Base-by-base conservation (phyloP, 2,329 filamentous ascomycete genomes). In the Alternaria conjuncta region DNA sequence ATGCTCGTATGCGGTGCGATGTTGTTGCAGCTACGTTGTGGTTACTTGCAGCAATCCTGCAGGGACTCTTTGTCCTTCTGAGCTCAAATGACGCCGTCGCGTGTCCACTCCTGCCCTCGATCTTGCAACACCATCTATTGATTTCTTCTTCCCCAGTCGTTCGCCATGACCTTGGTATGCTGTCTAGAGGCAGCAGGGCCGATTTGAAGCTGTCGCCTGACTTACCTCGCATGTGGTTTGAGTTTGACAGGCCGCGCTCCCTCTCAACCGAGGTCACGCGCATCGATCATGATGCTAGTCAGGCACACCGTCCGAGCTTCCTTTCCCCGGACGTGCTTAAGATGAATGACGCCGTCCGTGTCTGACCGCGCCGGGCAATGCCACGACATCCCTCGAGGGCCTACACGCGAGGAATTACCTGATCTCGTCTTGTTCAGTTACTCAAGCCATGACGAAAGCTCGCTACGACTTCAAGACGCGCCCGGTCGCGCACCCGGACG, bases 401-500 rank as follows among this genome's bases (percentile, higher is more conserved):
- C 30, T 58, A 57, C 23, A 36, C 43, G 53, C 66, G 61, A 64
- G 60, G 57, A 49, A 44, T 61, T 36, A 55, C 61, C 47, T 62
- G 57, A 69, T 36, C 46, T 50, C 55, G 58, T 61, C 21, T 57
- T 50, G 41, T 61, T 55, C 55, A 20, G n/a, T n/a, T 26, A 51
- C 46, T 54, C 13, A 41, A 61, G 66, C 58, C 61, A 79, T 78
- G 77, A 68, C 71, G 6, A 71, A 70, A 60, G 76, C 78, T 51
- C 79, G 80, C 55, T 84, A 84, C 73, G 70, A 77, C 45, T 83
- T 85, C 69, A 79, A 81, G 13, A 81, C 76, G 62, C 75, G 78
- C 60, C 84, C 84, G 1, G 66, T 80, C 15, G 82, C 85, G 11
- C 80, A 84, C 58, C 70, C 82, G 5, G 75, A 82, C 43, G 81